Evolutionary conservation across 1,139 yeast genomes (phyloP), one percentile per base, ranked within the genome.

Genomic region (Zygoascus hellenicus): DNA sequence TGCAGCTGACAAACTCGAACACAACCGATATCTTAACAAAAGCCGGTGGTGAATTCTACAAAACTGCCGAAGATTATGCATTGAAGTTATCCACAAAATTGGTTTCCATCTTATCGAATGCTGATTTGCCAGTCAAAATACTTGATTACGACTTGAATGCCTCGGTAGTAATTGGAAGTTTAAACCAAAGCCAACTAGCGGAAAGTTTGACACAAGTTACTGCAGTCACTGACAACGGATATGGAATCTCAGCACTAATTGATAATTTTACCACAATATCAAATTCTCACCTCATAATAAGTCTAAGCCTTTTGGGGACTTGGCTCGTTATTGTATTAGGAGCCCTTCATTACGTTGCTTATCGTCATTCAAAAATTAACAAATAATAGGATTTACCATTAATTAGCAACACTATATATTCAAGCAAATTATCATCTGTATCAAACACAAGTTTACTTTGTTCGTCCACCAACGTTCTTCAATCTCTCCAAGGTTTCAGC

Each of bases 401-500:
- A 28, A 16, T 16, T 15, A 37, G 16, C 13, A 37, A n/a, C 13
- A 38, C 13, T 38, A 17, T 17, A 5, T 38, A 15, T 5, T 17
- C 11, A 22, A 26, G n/a, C 16, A 42, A 16, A 14, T 42, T 28
- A 5, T 35, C 3, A 28, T 7, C 26, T 31, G 33, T 9, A 31
- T 9, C n/a, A 9, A 38, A 5, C 15, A 26, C 10, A 32, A n/a
- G n/a, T 35, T 32, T 57, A 56, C 7, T 70, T 65, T 31, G 77
- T 74, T 74, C 98, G 87, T 19, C 94, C 95, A 58, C 97, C 97
- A 26, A 92, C 95, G 6, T 82, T 68, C n/a, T 77, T 70, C 50
- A 88, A 77, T 60, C 86, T 74, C 13, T 74, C 73, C 54, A 87
- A 66, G 33, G 90, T 80, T 57, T 80, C 83, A 29, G 73, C 69